Percentiles rank a stretch among this genome's conserved stretches.
Conservation (phyloP, 768 basidiomycete species). For the Rhodotorula sphaerocarpa region DNA sequence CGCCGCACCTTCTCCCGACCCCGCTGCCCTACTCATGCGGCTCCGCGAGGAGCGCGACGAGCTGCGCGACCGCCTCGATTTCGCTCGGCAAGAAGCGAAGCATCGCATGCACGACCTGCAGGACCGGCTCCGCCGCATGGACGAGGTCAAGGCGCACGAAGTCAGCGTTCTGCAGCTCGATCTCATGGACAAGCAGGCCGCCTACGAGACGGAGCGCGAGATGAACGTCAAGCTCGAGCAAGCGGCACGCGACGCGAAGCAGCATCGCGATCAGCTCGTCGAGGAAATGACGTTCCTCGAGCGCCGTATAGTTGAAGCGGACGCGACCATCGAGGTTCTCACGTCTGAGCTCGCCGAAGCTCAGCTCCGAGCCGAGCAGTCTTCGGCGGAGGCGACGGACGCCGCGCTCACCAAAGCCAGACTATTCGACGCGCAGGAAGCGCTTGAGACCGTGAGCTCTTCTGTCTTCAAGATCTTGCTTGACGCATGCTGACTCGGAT, state of each 20-base stretch:
- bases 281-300: conserved; percentile 20
- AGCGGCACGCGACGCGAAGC: conserved; percentile 1
- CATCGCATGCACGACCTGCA: conserved; percentile 16
- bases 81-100: conserved; percentile 18
- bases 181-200: conserved; percentile 20
- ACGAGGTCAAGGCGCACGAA: conserved; percentile 20
- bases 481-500: too few relatives aligned
- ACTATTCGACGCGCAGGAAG: background rate
- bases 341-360: background rate
- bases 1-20: conserved; percentile 12
- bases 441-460: background rate
- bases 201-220: conserved; percentile 15
- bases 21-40: conserved; percentile 15
- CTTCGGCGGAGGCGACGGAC: too few relatives aligned
- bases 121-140: conserved; percentile 1
- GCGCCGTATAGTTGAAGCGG: too few relatives aligned
- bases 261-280: conserved; percentile 6
- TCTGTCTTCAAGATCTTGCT: too few relatives aligned
- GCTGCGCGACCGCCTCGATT: conserved; percentile 26
- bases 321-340: too few relatives aligned
- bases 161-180: conserved; percentile 10
- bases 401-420: too few relatives aligned
- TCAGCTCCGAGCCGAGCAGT: background rate
- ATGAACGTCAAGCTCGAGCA: conserved; percentile 9
- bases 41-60: conserved; percentile 34